Conservation (phyloP, 75 land plant genomes). For the Cupressus sempervirens region DNA sequence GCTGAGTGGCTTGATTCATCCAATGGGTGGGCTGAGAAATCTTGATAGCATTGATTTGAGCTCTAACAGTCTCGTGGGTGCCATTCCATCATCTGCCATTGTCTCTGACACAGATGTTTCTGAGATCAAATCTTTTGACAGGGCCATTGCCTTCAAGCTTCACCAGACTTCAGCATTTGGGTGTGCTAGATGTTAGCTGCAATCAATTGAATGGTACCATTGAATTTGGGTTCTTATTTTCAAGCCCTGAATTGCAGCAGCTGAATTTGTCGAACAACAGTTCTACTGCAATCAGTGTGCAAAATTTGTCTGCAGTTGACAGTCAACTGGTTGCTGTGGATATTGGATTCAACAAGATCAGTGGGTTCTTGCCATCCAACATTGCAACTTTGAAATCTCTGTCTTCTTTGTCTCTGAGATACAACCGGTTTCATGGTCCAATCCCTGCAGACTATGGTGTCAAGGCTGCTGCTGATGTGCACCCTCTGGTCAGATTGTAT, state of each 20-base stretch:
- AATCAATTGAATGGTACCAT: no score
- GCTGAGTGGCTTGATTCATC: neutral
- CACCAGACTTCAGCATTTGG: constrained; percentile 7
- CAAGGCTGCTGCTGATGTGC: constrained; percentile 14
- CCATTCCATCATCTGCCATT: constrained; percentile 13
- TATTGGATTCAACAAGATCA: no score
- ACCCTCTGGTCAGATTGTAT: constrained; percentile 23
- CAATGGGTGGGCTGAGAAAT: neutral
- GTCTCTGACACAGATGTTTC: constrained; percentile 14
- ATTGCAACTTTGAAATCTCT: constrained; percentile 16
- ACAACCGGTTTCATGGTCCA: constrained; percentile 52
- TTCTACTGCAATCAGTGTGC: no score
- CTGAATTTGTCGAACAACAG: no score
- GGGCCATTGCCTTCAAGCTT: constrained; percentile 10
- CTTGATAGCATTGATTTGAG: constrained; percentile 13
- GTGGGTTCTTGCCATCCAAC: no score
- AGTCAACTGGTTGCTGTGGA: no score
- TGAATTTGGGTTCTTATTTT: no score
- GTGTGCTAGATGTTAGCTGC: constrained; percentile 3
- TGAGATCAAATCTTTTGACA: constrained; percentile 11
- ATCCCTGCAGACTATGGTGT: constrained; percentile 41
- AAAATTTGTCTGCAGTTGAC: no score
- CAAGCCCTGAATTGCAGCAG: no score
- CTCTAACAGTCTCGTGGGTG: constrained; percentile 10
- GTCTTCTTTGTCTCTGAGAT: constrained; percentile 43